These are phyloP conservation scores for Fusarium proliferatum DNA, from an alignment of 2,329 filamentous ascomycete species.

Conservation along the genomic window DNA sequence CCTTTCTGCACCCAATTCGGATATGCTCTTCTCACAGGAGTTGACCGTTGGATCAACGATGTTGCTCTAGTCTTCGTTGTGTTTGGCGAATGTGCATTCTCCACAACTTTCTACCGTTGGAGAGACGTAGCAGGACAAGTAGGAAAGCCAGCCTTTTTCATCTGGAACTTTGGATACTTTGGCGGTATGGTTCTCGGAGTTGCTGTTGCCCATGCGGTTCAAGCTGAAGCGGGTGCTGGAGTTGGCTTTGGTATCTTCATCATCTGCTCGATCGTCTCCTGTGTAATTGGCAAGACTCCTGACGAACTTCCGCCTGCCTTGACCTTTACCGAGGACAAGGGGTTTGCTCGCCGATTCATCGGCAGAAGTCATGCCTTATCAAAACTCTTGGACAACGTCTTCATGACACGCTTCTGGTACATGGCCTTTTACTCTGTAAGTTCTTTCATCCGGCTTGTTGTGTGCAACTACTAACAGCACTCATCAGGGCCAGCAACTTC, in stretches of 20 bases:
- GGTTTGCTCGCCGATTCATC: slow-evolving; percentile 51
- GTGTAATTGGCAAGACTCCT: slow-evolving; percentile 57
- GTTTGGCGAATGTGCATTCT: slow-evolving; percentile 62
- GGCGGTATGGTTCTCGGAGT: slow-evolving; percentile 64
- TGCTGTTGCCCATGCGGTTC: slow-evolving; percentile 59
- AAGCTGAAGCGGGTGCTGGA: slow-evolving; percentile 58
- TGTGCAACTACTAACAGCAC: slow-evolving; percentile 3
- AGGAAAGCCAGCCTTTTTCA: slow-evolving; percentile 55
- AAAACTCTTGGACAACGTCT: slow-evolving; percentile 52
- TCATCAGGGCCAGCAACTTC: slow-evolving; percentile 64
- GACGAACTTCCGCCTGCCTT: slow-evolving; percentile 54
- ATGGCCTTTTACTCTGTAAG: slow-evolving; percentile 68
- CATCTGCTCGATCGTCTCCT: slow-evolving; percentile 52
- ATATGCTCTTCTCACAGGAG: slow-evolving; percentile 64
- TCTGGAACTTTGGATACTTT: slow-evolving; percentile 64
- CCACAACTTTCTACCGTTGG: slow-evolving; percentile 66
- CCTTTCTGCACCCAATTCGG: slow-evolving; percentile 69
- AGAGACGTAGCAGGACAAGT: slow-evolving; percentile 58
- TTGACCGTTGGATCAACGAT: slow-evolving; percentile 68
- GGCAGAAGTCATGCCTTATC: slow-evolving; percentile 13
- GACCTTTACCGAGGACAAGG: slow-evolving; percentile 53
- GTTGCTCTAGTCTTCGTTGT: slow-evolving; percentile 65
- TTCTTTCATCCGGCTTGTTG: background rate
- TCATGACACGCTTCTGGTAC: slow-evolving; percentile 61
- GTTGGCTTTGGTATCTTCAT: slow-evolving; percentile 65